Conservation (phyloP, 805 yeast genomes). For the Gaillardinia entomophila region DNA sequence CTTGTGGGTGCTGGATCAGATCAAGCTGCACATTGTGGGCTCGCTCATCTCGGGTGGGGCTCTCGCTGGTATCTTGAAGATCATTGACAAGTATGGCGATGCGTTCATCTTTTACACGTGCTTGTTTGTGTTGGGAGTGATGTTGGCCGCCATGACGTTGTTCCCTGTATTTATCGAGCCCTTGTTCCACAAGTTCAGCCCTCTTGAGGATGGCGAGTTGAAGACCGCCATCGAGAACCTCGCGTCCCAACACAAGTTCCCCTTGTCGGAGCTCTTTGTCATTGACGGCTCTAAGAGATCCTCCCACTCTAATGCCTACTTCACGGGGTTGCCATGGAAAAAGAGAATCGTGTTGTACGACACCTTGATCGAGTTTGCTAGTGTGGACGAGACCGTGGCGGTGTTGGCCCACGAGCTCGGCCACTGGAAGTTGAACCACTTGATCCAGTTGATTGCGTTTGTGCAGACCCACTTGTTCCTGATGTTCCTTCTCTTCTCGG, state of each 20-base stretch:
- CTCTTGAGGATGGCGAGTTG: constrained; percentile 86
- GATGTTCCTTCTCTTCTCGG: constrained; percentile 69
- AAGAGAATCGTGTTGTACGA: constrained; percentile 93
- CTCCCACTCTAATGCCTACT: constrained; percentile 94
- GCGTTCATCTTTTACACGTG: constrained; percentile 78
- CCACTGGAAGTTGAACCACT: constrained; percentile 92
- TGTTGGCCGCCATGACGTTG: constrained; percentile 67
- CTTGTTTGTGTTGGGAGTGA: constrained; percentile 63
- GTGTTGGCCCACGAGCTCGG: constrained; percentile 98
- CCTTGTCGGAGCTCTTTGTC: constrained; percentile 77
- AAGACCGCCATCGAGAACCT: constrained; percentile 74
- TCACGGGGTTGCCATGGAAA: constrained; percentile 94
- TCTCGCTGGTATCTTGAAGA: constrained; percentile 69
- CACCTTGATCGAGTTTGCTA: constrained; percentile 76
- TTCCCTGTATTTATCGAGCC: constrained; percentile 89
- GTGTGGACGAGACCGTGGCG: constrained; percentile 80
- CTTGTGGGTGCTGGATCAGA: constrained; percentile 67
- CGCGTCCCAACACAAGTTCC: constrained; percentile 74
- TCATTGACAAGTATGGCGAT: constrained; percentile 75
- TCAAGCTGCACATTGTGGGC: constrained; percentile 55
- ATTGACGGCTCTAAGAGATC: constrained; percentile 97
- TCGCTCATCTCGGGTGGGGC: constrained; percentile 66
- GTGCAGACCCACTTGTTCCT: constrained; percentile 60
- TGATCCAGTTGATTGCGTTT: constrained; percentile 65
- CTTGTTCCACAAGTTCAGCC: constrained; percentile 83